phyloP scores from a whole-genome alignment of 2,329 filamentous ascomycete genomes.

The Thielaviopsis populi region DNA sequence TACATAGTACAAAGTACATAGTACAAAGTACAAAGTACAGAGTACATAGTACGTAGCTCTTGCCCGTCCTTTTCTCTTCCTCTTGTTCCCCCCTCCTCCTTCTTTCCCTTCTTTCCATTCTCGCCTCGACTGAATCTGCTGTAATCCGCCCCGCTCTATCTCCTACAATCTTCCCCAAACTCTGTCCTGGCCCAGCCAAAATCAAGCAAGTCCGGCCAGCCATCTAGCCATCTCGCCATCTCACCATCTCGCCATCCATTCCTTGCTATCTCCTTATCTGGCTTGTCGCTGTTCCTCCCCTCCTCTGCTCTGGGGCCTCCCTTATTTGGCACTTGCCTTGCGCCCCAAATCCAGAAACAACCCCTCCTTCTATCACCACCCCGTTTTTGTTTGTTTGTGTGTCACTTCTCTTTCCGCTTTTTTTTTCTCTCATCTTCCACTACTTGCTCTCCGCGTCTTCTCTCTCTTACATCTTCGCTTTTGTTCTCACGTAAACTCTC shows the following conservation, averaged over 20 bases:
- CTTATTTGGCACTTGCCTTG: conserved; percentile 1
- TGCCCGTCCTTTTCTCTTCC: not conserved
- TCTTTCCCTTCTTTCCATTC: not conserved
- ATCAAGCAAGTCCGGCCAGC: not conserved
- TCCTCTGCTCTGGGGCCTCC: not conserved
- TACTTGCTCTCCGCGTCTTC: not conserved
- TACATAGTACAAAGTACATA: too few relatives aligned
- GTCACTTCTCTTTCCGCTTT: not conserved
- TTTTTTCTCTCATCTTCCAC: not conserved
- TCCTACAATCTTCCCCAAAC: not conserved
- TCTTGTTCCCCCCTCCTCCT: not conserved
- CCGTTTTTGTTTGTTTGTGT: conserved; percentile 3
- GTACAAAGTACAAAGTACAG: too few relatives aligned
- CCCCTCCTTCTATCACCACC: not conserved
- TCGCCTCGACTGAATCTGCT: not conserved
- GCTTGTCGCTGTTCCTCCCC: too few relatives aligned
- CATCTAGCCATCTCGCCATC: not conserved
- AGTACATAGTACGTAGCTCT: not conserved
- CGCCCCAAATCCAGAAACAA: conserved; percentile 1
- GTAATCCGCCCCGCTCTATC: not conserved
- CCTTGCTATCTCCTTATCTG: not conserved
- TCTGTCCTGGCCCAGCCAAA: not conserved
- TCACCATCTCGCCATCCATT: not conserved
- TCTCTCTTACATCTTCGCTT: not conserved
- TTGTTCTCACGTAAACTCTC: not conserved